Evolutionary conservation across 805 yeast genomes (phyloP), one percentile per base, ranked within the genome.

Genomic region (Debaryomyces castellii): DNA sequence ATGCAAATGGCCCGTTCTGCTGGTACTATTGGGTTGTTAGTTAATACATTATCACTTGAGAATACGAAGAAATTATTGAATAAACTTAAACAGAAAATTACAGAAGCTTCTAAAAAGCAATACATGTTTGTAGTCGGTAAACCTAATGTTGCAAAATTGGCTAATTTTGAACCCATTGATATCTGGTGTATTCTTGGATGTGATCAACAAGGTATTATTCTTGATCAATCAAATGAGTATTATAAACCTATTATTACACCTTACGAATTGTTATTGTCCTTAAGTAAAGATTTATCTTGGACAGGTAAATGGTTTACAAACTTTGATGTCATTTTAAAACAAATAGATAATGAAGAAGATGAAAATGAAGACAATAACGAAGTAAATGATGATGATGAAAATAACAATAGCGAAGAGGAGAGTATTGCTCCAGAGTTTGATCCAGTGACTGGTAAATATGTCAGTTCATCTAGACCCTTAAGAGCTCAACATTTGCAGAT

Each of bases 71-170:
- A 63, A n/a, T 67, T 92, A 28, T 73, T 92, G 43, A 80, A 82
- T 44, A 71, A 73, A 27, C 78, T 90, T 6, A 77, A 81, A 12
- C 61, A 69, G 21, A 77, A 85, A 64, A 80, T 94, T 47, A 77
- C 74, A 42, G 74, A 71, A 3, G 90, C 92, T 0, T 97, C 88
- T 1, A 94, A 94, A 66, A 94, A 94, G 59, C 92, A 88, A 53
- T 94, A 94, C 60, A 78, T 89, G 60, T 90, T 94, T 69, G 98
- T 91, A 3, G 98, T 94, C 3, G 99, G 99, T 9, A 94, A 94
- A 63, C 98, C 98, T 8, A 94, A 94, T 59, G 97, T 94, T 16
- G 96, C 99, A 21, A 94, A 94, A 59, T 72, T 94, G 42, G 99
- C 98, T 8, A 94, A 94, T 63, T 94, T 94, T 61, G 99, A 92